phyloP scores from a whole-genome alignment of 768 basidiomycete genomes.

The Melanogaster broomeanus region DNA sequence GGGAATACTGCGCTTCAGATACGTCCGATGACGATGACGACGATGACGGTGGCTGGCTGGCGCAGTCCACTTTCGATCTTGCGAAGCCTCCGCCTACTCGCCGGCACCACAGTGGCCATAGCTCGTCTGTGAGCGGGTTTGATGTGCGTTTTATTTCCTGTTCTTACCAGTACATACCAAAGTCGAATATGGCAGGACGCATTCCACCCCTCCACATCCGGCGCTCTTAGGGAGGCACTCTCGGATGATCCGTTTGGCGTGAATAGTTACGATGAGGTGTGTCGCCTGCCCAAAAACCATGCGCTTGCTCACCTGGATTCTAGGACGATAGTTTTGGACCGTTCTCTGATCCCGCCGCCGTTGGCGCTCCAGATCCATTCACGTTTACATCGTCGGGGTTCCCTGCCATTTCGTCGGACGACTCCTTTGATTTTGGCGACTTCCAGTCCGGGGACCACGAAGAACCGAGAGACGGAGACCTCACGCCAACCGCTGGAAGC shows the following conservation, averaged over 20 bases:
- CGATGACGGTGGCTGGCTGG: conserved; percentile 79
- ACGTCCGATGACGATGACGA: conserved; percentile 53
- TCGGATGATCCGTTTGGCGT: conserved; percentile 51
- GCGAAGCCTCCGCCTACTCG: conserved; percentile 49
- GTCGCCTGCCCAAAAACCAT: neutral
- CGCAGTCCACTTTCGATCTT: conserved; percentile 72
- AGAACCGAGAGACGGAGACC: conserved; percentile 39
- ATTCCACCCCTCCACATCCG: conserved; percentile 43
- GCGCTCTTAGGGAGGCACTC: conserved; percentile 36
- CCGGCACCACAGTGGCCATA: conserved; percentile 48
- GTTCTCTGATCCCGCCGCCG: conserved; percentile 66
- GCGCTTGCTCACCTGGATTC: conserved; percentile 1
- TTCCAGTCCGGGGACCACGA: conserved; percentile 55
- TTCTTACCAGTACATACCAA: neutral
- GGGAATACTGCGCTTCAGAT: conserved; percentile 56
- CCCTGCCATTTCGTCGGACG: conserved; percentile 62
- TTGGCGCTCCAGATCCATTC: conserved; percentile 54
- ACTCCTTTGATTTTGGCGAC: conserved; percentile 78
- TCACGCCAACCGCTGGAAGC: conserved; percentile 67
- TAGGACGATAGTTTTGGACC: conserved; percentile 76
- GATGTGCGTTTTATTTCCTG: conserved; percentile 46
- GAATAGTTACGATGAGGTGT: conserved; percentile 52
- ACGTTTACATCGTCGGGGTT: conserved; percentile 44
- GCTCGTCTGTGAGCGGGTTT: conserved; percentile 46
- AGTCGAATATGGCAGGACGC: conserved; percentile 42